These are phyloP conservation scores for Mycena rosella DNA, from an alignment of 768 basidiomycete genomes.

Conservation along the genomic window DNA sequence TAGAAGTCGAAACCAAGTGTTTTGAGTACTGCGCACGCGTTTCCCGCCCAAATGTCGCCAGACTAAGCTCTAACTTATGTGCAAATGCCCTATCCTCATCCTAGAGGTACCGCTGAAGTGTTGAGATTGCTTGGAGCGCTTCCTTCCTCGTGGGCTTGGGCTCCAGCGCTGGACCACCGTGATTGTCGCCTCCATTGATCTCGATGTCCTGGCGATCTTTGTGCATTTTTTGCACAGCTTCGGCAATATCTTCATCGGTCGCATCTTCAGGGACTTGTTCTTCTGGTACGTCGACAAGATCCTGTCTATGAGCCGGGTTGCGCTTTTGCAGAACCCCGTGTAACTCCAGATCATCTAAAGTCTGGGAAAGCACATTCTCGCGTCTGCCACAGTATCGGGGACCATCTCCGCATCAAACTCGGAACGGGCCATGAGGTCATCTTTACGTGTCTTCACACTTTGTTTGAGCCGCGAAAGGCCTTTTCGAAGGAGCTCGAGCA, in stretches of 20 bases:
- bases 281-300: conserved; percentile 3
- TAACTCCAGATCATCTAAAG: not conserved
- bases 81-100: not conserved
- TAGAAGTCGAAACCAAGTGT: not conserved
- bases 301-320: not conserved
- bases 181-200: no score
- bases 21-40: not conserved
- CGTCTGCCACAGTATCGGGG: no score
- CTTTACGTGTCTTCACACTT: no score
- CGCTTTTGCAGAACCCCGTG: conserved; percentile 6
- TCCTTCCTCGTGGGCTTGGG: not conserved
- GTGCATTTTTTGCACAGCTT: conserved; percentile 2
- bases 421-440: no score
- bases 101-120: not conserved
- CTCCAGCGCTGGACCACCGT: no score
- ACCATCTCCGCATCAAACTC: no score
- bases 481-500: no score
- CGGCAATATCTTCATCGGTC: conserved; percentile 9
- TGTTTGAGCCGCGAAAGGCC: no score
- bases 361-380: not conserved
- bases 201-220: not conserved
- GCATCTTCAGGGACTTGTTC: conserved; percentile 2
- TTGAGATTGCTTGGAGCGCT: not conserved
- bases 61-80: not conserved
- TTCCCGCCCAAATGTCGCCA: not conserved